phyloP scores from a whole-genome alignment of 805 yeast genomes.

The Spathaspora arborariae region DNA sequence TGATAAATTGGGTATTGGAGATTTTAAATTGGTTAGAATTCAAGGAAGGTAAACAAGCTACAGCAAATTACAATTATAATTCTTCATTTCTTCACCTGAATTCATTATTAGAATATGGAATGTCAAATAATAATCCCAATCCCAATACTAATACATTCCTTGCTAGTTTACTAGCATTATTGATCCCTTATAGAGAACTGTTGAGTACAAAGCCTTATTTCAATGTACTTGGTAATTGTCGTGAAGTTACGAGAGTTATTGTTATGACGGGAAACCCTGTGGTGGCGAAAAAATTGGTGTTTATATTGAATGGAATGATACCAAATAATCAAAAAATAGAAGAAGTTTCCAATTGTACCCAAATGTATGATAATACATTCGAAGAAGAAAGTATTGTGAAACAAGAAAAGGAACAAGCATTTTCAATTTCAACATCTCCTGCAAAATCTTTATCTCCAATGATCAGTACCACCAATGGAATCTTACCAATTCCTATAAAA shows the following conservation, averaged over 20 bases:
- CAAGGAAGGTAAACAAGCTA: conserved; percentile 39
- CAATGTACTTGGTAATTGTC: conserved; percentile 16
- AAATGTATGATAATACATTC: neutral
- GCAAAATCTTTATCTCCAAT: conserved; percentile 1
- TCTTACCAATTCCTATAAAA: conserved; percentile 3
- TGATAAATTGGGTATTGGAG: conserved; percentile 51
- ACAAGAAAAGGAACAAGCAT: neutral
- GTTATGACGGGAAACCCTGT: conserved; percentile 58
- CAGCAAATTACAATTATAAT: conserved; percentile 8
- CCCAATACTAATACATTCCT: conserved; percentile 32
- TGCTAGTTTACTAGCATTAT: conserved; percentile 44
- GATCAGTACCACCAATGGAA: neutral
- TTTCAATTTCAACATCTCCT: conserved; percentile 1
- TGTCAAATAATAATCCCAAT: neutral
- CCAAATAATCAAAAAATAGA: conserved; percentile 17
- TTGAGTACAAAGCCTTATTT: conserved; percentile 31
- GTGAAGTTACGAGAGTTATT: conserved; percentile 45
- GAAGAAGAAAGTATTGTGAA: neutral
- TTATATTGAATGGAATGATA: conserved; percentile 49
- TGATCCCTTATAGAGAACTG: conserved; percentile 37
- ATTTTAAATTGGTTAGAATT: conserved; percentile 53
- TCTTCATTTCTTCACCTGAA: conserved; percentile 11
- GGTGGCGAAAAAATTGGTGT: conserved; percentile 56
- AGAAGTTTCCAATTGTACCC: neutral
- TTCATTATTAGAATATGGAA: conserved; percentile 4